Conservation (phyloP, 78 protist genomes). For the slime mould (Dictyostelium discoideum) region DNA sequence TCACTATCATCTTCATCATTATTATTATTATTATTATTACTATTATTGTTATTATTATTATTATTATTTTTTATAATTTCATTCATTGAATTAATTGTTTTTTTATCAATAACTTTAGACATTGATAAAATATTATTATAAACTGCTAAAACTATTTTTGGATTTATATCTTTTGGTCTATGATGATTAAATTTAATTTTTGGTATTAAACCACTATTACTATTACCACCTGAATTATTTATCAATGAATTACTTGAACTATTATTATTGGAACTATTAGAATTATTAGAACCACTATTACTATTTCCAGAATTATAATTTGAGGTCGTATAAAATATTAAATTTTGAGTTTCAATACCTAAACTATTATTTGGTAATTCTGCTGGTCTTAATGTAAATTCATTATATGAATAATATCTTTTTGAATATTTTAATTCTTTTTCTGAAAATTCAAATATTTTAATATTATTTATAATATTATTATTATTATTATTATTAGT, state of each 20-base stretch:
- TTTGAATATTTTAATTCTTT: slow-evolving; percentile 14
- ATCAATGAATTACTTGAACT: neutral
- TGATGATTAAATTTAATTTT: neutral
- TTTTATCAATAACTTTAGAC: neutral
- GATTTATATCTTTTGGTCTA: slow-evolving; percentile 1
- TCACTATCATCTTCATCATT: neutral
- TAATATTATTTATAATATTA: neutral
- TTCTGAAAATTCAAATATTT: slow-evolving; percentile 15
- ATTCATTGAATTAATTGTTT: neutral
- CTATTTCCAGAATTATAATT: neutral
- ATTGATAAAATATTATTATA: slow-evolving; percentile 18
- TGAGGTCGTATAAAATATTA: neutral
- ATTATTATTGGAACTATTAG: neutral
- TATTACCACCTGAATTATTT: neutral
- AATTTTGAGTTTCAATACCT: neutral
- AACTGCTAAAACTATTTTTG: neutral
- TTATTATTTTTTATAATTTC: neutral
- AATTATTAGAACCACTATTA: neutral
- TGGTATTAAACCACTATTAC: neutral
- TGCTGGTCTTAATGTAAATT: neutral
- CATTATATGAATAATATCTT: neutral
- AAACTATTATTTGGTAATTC: neutral
- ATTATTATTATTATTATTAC: neutral
- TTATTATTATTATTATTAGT: neutral
- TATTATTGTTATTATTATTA: neutral